phyloP scores from a whole-genome alignment of 371 early-diverging fungal species.

The Conidiobolus coronatus region DNA sequence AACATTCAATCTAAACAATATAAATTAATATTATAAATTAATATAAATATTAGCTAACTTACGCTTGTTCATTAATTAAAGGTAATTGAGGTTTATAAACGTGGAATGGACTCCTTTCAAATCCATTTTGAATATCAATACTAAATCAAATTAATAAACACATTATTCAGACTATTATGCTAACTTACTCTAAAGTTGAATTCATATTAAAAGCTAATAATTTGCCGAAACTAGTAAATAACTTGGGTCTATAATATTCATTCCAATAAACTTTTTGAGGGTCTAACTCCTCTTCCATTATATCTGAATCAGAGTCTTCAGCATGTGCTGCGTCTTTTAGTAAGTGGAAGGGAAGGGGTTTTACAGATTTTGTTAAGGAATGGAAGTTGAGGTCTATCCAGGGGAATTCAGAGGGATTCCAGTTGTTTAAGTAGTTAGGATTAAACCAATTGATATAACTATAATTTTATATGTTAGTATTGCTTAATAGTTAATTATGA shows the following conservation, averaged over 20 bases:
- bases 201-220: conserved; percentile 71
- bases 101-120: not conserved
- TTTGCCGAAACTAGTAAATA: conserved; percentile 42
- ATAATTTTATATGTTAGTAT: conserved; percentile 5
- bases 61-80: not conserved
- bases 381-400: not conserved
- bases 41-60: not conserved
- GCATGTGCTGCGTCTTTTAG: not conserved
- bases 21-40: too few species aligned
- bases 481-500: not conserved
- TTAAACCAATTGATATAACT: conserved; percentile 40
- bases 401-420: not conserved
- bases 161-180: not conserved
- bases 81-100: not conserved
- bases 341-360: conserved; percentile 6
- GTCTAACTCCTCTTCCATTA: conserved; percentile 14
- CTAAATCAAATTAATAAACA: not conserved
- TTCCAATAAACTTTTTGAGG: conserved; percentile 36
- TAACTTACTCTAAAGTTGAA: conserved; percentile 32
- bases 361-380: not conserved
- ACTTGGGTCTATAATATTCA: conserved; percentile 50
- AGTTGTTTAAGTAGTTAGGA: conserved; percentile 12
- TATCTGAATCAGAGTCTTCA: not conserved
- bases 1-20: not conserved
- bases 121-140: not conserved